A percentile compares a stretch with the other conserved stretches of the same genome.
Conservation (phyloP, 2,329 filamentous ascomycete species). For the Cercospora beticola region DNA sequence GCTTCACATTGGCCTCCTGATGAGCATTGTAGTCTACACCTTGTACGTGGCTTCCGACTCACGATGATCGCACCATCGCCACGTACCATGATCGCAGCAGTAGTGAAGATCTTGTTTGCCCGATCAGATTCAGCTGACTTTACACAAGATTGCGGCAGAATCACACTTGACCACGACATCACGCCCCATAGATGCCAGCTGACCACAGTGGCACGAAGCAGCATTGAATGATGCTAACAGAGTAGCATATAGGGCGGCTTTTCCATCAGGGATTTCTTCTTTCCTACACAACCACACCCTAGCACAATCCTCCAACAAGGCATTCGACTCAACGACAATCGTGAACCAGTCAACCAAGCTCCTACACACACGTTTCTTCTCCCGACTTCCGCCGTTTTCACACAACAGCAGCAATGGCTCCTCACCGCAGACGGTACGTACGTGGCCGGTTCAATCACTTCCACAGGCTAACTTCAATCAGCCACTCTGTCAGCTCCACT, state of each 20-base stretch:
- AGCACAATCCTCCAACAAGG: no score
- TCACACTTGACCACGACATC: background rate
- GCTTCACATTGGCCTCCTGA: background rate
- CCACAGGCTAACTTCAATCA: background rate
- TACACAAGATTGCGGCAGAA: background rate
- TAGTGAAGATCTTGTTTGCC: background rate
- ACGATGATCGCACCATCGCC: background rate
- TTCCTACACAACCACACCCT: background rate
- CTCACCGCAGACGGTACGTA: background rate
- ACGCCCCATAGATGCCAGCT: background rate
- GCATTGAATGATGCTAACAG: background rate
- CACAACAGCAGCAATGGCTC: background rate
- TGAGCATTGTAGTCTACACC: background rate
- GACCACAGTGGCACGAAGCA: background rate
- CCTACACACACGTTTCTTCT: no score
- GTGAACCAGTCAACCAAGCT: no score
- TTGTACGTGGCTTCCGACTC: background rate
- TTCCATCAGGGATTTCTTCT: background rate
- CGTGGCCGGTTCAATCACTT: no score
- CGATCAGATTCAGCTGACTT: background rate
- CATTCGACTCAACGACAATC: no score
- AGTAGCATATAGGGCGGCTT: background rate
- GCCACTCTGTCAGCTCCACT: background rate
- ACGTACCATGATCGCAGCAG: background rate
- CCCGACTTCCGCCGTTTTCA: no score